Evolutionary conservation across 2,329 filamentous ascomycete species (phyloP).

Genomic region (Diatrype stigma): DNA sequence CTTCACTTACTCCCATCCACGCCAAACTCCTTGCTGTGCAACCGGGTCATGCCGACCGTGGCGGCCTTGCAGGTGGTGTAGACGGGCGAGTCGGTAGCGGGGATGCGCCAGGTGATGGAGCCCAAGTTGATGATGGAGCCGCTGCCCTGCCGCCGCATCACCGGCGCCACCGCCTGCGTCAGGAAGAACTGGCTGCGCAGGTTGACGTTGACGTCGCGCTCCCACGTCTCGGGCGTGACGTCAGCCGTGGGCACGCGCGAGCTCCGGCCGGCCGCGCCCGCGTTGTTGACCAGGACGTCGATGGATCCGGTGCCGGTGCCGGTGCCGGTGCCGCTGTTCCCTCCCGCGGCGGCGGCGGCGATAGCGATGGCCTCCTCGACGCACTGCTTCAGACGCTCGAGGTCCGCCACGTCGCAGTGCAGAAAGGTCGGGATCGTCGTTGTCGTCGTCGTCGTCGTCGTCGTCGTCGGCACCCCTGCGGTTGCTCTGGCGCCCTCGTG

Average conservation of each 20-base stretch:
- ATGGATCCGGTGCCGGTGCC: conserved; percentile 21
- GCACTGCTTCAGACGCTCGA: conserved; percentile 29
- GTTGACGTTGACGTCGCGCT: conserved; percentile 39
- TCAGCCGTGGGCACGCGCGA: conserved; percentile 26
- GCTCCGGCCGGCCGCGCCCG: conserved; percentile 20
- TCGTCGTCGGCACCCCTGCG: too few species aligned
- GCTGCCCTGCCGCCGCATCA: conserved; percentile 24
- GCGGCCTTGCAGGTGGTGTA: conserved; percentile 37
- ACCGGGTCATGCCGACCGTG: conserved; percentile 34
- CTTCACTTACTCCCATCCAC: conserved; percentile 14
- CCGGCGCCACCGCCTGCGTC: conserved; percentile 33
- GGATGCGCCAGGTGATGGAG: conserved; percentile 34
- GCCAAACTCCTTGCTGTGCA: conserved; percentile 34
- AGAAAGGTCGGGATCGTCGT: conserved; percentile 32
- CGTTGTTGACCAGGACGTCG: conserved; percentile 35
- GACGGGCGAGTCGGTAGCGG: conserved; percentile 25
- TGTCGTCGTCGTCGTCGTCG: conserved; percentile 15
- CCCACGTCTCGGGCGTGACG: conserved; percentile 38
- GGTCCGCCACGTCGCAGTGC: conserved; percentile 38
- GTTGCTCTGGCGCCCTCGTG: too few species aligned
- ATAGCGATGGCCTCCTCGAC: conserved; percentile 30
- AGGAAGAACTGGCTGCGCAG: conserved; percentile 41
- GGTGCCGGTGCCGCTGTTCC: conserved; percentile 15
- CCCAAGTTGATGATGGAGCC: conserved; percentile 39
- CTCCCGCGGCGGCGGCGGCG: too few species aligned